Evolutionary conservation across 1,284 basidiomycete genomes (phyloP).

Genomic region (Schizopora paradoxa): DNA sequence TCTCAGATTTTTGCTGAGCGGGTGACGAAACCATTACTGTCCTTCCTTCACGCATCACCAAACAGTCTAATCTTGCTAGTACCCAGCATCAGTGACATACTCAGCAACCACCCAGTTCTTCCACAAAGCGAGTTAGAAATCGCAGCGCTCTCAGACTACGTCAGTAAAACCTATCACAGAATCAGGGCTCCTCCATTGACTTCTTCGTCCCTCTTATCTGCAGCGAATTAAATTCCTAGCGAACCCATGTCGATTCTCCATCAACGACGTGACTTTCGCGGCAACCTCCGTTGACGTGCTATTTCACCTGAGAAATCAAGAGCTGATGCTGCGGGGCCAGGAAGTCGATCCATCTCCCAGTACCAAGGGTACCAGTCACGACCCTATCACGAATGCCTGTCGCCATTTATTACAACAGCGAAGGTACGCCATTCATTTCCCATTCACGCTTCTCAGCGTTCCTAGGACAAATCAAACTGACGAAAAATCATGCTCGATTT

Average conservation of each 20-base stretch:
- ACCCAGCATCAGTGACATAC: constrained; percentile 78
- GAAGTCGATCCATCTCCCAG: constrained; percentile 51
- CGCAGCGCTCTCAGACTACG: no score
- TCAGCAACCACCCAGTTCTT: constrained; percentile 78
- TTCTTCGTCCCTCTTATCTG: constrained; percentile 6
- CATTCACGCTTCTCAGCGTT: neutral
- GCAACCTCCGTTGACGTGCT: constrained; percentile 81
- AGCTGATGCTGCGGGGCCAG: constrained; percentile 67
- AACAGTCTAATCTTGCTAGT: constrained; percentile 71
- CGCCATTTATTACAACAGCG: constrained; percentile 83
- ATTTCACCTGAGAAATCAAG: constrained; percentile 85
- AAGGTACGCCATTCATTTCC: constrained; percentile 48
- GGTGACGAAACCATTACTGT: constrained; percentile 56
- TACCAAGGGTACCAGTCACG: constrained; percentile 33
- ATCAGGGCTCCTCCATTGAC: constrained; percentile 45
- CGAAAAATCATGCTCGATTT: neutral
- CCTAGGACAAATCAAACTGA: neutral
- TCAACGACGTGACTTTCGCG: constrained; percentile 82
- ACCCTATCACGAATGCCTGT: constrained; percentile 75
- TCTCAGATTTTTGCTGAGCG: constrained; percentile 64
- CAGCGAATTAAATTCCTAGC: constrained; percentile 78
- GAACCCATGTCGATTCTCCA: constrained; percentile 80
- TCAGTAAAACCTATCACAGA: no score
- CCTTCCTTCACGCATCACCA: constrained; percentile 59
- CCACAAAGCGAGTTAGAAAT: constrained; percentile 77